Evolutionary conservation across 768 basidiomycete genomes (phyloP), one percentile per base, ranked within the genome.

Genomic region (Tephrocybe sp.): DNA sequence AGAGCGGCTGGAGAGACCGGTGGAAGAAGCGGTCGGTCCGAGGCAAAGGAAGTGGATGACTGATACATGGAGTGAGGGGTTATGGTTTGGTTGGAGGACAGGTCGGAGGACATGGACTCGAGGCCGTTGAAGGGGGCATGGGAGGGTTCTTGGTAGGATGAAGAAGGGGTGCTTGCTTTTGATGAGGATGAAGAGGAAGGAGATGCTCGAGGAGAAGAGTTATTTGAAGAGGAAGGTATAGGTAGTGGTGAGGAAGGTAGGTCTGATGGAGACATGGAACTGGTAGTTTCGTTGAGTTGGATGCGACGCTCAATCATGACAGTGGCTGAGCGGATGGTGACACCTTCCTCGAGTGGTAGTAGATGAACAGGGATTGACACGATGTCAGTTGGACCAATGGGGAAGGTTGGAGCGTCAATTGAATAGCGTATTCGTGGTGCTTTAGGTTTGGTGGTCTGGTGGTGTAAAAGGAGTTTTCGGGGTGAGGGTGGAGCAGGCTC

Each of bases 221-320:
- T 31, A 46, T 53, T 37, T 18, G 55, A 55, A 12, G 56, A 48
- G 9, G 58, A 60, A 4, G 60, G 43, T 36, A 44, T 63, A 50
- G 31, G 54, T 48, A 38, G 60, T 18, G 64, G 64, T 9, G 62
- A 53, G 9, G 60, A 53, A 27, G 59, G 60, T 28, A 58, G 57
- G 30, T 58, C 43, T 19, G 52, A 58, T 21, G 60, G 44, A 37
- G 66, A 60, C 9, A 47, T 45, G 11, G 65, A 63, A 22, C 58
- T 45, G 19, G 44, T 31, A 44, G 61, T 56, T 42, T 84, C 80
- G 44, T 70, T 74, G 45, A 89, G 72, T 40, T 77, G 74, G 49
- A 90, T 86, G 43, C 88, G 82, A 43, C 89, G 82, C 62, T 90
- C 87, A 46, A 92, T 71, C 43, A 80, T 72, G 40, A 87, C 72